Conservation (phyloP, 202 grass and related monocot species). For the Eragrostis tef region DNA sequence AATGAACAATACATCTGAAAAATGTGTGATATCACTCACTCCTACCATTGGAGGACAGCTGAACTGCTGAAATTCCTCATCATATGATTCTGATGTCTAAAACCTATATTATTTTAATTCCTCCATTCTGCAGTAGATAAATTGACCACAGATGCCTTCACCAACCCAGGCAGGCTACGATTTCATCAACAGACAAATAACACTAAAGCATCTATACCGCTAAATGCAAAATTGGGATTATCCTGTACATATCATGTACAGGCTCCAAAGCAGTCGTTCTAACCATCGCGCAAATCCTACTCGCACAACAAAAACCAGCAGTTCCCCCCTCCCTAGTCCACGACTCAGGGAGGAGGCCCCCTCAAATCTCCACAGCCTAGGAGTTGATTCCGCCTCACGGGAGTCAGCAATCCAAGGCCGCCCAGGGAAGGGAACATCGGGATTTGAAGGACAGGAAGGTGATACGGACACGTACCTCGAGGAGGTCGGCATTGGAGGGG, state of each 20-base stretch:
- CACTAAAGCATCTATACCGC: not conserved
- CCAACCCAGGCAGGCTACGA: not conserved
- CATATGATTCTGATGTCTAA: not conserved
- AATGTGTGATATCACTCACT: slow-evolving; percentile 29
- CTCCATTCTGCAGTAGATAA: not conserved
- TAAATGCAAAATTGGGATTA: not conserved
- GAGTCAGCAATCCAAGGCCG: not conserved
- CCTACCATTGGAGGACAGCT: not conserved
- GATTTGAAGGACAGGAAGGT: not conserved
- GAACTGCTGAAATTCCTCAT: not conserved
- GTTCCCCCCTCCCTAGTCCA: not conserved
- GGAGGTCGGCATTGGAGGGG: slow-evolving; percentile 72
- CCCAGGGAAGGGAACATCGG: not conserved
- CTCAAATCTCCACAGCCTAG: not conserved
- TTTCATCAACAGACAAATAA: not conserved
- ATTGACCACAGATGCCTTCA: not conserved
- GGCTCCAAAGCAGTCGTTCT: not conserved
- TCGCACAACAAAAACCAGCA: not conserved
- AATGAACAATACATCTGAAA: not conserved
- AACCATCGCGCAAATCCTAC: not conserved
- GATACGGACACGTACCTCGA: slow-evolving; percentile 48
- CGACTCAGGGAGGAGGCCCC: not conserved
- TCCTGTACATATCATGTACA: not conserved
- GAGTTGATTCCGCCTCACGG: not conserved
- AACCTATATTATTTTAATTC: not conserved